Conservation (phyloP, 1,139 yeast species). For the Candida pseudoviswanathii region DNA sequence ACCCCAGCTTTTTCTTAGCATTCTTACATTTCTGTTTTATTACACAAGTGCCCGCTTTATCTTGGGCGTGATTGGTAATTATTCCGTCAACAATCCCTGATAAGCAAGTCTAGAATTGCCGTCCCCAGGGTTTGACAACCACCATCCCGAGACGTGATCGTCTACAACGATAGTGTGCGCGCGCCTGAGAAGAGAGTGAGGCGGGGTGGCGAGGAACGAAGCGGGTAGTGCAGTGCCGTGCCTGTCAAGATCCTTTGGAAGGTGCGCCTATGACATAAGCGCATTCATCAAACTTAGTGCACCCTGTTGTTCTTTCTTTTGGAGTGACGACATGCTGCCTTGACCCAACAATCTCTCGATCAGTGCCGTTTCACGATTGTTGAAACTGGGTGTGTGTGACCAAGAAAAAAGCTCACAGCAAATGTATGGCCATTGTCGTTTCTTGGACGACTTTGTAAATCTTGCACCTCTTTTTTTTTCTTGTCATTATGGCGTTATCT, state of each 20-base stretch:
- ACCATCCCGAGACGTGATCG: not conserved
- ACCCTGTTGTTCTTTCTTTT: too few relatives aligned
- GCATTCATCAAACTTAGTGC: too few relatives aligned
- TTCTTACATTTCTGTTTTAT: not conserved
- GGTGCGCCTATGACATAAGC: too few relatives aligned
- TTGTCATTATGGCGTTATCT: constrained; percentile 2
- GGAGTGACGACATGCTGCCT: too few relatives aligned
- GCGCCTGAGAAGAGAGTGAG: too few relatives aligned
- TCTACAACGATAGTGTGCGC: not conserved
- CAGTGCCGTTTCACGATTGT: too few relatives aligned
- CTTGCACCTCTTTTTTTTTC: not conserved
- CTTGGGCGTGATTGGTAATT: not conserved
- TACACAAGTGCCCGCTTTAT: not conserved
- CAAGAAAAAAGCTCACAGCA: too few relatives aligned
- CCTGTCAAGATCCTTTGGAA: too few relatives aligned
- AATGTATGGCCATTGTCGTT: not conserved
- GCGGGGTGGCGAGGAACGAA: too few relatives aligned
- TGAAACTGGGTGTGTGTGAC: too few relatives aligned
- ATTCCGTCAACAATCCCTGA: not conserved
- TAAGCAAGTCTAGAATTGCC: not conserved
- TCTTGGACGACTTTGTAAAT: not conserved
- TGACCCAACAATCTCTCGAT: too few relatives aligned
- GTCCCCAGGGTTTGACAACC: not conserved
- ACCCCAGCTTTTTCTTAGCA: not conserved
- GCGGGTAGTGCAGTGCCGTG: too few relatives aligned